Evolutionary conservation across 768 basidiomycete species (phyloP).

Genomic region (Neoboletus brunneissimus): DNA sequence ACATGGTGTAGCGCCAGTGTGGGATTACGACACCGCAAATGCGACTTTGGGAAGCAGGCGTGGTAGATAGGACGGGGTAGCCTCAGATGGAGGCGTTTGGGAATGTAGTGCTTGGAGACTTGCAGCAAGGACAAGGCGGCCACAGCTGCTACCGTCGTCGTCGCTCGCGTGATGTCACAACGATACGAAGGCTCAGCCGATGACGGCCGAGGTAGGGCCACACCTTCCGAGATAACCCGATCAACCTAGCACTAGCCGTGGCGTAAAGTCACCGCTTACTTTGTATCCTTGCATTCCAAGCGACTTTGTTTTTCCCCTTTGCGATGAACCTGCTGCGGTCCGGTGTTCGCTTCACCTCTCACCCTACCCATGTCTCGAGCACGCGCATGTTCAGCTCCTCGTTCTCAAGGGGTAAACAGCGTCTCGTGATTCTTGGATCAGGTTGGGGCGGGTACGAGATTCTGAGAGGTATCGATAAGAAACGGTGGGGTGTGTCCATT

Average conservation of each 20-base stretch:
- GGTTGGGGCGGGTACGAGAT: slow-evolving; percentile 80
- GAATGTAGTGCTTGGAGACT: slow-evolving; percentile 32
- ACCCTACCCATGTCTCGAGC: neutral
- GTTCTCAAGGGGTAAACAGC: slow-evolving; percentile 31
- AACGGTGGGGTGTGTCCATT: slow-evolving; percentile 56
- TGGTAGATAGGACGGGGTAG: slow-evolving; percentile 40
- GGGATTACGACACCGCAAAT: slow-evolving; percentile 34
- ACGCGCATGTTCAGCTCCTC: slow-evolving; percentile 41
- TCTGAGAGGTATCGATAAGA: slow-evolving; percentile 64
- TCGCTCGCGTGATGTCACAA: slow-evolving; percentile 5
- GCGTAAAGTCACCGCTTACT: neutral
- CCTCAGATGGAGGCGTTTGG: slow-evolving; percentile 37
- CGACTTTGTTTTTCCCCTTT: neutral
- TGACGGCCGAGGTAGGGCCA: neutral
- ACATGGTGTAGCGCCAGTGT: slow-evolving; percentile 44
- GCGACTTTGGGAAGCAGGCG: slow-evolving; percentile 26
- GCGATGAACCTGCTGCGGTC: slow-evolving; percentile 18
- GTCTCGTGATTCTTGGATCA: slow-evolving; percentile 67
- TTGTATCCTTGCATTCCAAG: neutral
- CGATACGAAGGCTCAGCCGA: too few relatives aligned
- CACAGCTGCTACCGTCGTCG: neutral
- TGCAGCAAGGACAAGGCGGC: slow-evolving; percentile 22
- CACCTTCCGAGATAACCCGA: slow-evolving; percentile 18
- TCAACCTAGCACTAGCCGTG: neutral
- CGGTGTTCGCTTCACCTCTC: slow-evolving; percentile 2